Base-by-base conservation (phyloP, 352 stramenopile genomes). In the Phytophthora pini region DNA sequence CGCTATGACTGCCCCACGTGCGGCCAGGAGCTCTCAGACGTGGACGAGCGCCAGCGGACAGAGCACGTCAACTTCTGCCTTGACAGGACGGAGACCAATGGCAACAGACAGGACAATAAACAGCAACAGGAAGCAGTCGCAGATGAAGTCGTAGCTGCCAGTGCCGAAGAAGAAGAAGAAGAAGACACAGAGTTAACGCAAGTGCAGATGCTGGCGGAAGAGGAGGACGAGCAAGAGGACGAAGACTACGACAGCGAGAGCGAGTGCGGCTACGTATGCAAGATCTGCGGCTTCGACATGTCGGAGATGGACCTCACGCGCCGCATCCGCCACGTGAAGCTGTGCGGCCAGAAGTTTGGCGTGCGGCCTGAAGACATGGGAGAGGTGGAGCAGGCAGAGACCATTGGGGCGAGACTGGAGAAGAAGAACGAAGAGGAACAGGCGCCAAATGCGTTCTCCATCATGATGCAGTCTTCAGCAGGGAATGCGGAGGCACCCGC, bases 301-400 rank as follows among this genome's bases (percentile, higher is more conserved):
- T 56, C 72, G 12, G 64, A 74, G 9, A 69, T 74, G 17, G 59
- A 70, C 5, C 24, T 90, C 6, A 68, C 66, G 43, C 59, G 61
- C 24, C 78, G 79, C n/a, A 92, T 93, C 48, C 76, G 78, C n/a
- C 88, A 96, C 51, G 71, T 92, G 40, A 96, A 96, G 61, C 72
- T 79, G 47, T 96, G 86, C 46, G 86, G 81, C 0, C 70, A 86
- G 44, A 80, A 79, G 55, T 90, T 89, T 57, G 88, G 86, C 10
- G 70, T 96, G 20, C 67, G 77, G 24, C 65, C 85, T 46, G 70
- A 50, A 41, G 77, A 89, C 53, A 56, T 92, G 55, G 71, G 63
- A 11, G 50, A 74, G 27, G 47, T 84, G 31, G 58, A 77, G 32
- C 46, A 72, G 32, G 20, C 32, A 5, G 70, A 78, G 40, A 51